Evolutionary conservation across 768 basidiomycete genomes (phyloP).

Genomic region (Agaricus subrufescens): DNA sequence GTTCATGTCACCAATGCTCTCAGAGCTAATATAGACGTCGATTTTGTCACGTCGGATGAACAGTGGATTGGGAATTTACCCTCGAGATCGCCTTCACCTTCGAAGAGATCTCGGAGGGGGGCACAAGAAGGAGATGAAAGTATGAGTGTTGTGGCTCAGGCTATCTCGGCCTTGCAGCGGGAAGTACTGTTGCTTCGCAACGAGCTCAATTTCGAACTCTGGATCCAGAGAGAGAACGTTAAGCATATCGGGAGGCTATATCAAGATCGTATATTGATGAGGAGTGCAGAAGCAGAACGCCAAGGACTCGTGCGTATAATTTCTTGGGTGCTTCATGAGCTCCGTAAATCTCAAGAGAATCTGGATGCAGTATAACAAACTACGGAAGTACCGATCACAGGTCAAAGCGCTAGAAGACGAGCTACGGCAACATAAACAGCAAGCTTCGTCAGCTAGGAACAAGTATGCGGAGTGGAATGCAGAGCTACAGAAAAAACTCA

Average conservation of each 20-base stretch:
- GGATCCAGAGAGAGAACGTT: constrained; percentile 77
- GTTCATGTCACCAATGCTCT: constrained; percentile 66
- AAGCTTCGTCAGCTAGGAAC: constrained; percentile 67
- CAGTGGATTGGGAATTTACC: constrained; percentile 43
- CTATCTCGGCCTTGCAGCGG: constrained; percentile 67
- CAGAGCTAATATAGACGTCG: constrained; percentile 64
- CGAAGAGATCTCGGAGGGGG: not conserved
- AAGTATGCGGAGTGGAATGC: constrained; percentile 83
- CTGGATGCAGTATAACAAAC: constrained; percentile 63
- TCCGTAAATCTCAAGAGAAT: not conserved
- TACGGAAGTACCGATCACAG: constrained; percentile 70
- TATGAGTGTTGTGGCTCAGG: constrained; percentile 52
- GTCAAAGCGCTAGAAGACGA: constrained; percentile 65
- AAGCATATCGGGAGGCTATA: constrained; percentile 80
- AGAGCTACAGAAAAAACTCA: constrained; percentile 74
- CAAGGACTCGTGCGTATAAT: constrained; percentile 63
- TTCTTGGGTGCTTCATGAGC: not conserved
- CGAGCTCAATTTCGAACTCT: constrained; percentile 83
- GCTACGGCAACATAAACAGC: constrained; percentile 67
- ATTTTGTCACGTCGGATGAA: constrained; percentile 46
- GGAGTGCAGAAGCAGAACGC: constrained; percentile 74
- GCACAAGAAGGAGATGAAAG: not conserved
- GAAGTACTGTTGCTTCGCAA: constrained; percentile 72
- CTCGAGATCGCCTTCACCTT: constrained; percentile 14
- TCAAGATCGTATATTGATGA: constrained; percentile 65